These are phyloP conservation scores for Starmera amethionina DNA, from an alignment of 805 yeast genomes.

Conservation along the genomic window DNA sequence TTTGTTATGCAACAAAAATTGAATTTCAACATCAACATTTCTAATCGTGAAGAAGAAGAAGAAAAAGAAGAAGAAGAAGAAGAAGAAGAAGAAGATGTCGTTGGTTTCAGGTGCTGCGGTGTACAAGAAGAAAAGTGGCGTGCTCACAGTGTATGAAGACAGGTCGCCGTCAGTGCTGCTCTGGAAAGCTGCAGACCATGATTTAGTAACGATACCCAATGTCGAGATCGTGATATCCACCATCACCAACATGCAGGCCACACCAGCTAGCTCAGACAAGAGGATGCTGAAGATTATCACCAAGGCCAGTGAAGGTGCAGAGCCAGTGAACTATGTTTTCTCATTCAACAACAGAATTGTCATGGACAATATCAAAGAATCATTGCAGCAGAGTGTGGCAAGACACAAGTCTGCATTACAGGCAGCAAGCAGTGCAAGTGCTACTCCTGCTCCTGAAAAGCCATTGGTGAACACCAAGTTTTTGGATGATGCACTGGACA, in stretches of 20 bases:
- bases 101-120: conserved; percentile 42
- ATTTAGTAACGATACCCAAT: conserved; percentile 25
- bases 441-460: conserved; percentile 12
- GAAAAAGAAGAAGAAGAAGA: no score
- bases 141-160: conserved; percentile 46
- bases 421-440: conserved; percentile 12
- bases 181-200: conserved; percentile 49
- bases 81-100: conserved; percentile 18
- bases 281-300: conserved; percentile 55
- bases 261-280: conserved; percentile 56
- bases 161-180: conserved; percentile 41
- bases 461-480: conserved; percentile 27
- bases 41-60: no score
- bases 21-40: no score
- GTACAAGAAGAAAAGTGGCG: conserved; percentile 45
- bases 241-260: conserved; percentile 50
- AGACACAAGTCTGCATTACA: conserved; percentile 37
- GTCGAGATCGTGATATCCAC: conserved; percentile 33
- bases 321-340: conserved; percentile 29
- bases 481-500: conserved; percentile 39
- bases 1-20: no score
- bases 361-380: conserved; percentile 64
- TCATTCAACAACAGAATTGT: conserved; percentile 63
- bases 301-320: conserved; percentile 25
- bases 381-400: conserved; percentile 59